phyloP scores from a whole-genome alignment of 225 moss, liverwort and hornwort genomes.

The Bryoerythrophyllum caledonicum region DNA sequence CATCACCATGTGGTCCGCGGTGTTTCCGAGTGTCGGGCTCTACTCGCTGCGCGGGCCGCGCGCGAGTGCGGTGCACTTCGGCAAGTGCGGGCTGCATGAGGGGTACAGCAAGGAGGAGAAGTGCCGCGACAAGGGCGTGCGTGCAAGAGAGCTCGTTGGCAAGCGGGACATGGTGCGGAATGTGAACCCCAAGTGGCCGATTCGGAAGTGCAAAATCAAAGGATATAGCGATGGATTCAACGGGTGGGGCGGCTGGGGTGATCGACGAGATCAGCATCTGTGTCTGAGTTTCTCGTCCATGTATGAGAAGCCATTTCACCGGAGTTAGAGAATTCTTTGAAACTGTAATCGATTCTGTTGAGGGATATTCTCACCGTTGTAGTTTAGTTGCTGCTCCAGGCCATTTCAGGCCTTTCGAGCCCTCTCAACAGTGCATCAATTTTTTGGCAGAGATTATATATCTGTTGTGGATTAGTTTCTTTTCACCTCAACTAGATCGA shows the following conservation, averaged over 20 bases:
- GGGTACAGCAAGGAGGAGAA: conserved; percentile 46
- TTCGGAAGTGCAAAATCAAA: conserved; percentile 37
- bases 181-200: conserved; percentile 48
- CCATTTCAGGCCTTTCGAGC: not conserved
- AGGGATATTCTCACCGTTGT: not conserved
- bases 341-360: too few species aligned
- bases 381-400: not conserved
- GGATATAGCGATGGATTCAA: conserved; percentile 52
- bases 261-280: conserved; percentile 64
- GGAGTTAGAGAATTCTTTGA: not conserved
- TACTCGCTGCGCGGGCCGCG: conserved; percentile 65
- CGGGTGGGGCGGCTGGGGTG: conserved; percentile 87
- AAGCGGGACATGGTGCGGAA: conserved; percentile 35
- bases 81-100: conserved; percentile 70
- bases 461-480: too few species aligned
- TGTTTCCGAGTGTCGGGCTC: conserved; percentile 61
- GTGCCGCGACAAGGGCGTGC: conserved; percentile 36
- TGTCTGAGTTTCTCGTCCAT: conserved; percentile 45
- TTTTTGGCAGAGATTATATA: too few species aligned
- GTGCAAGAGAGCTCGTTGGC: not conserved
- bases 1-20: conserved; percentile 68
- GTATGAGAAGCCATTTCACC: conserved; percentile 22
- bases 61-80: conserved; percentile 68
- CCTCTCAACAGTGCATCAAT: not conserved
- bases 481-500: too few species aligned